Base-by-base conservation (phyloP, 2,329 filamentous ascomycete species). In the Scedosporium aurantiacum region DNA sequence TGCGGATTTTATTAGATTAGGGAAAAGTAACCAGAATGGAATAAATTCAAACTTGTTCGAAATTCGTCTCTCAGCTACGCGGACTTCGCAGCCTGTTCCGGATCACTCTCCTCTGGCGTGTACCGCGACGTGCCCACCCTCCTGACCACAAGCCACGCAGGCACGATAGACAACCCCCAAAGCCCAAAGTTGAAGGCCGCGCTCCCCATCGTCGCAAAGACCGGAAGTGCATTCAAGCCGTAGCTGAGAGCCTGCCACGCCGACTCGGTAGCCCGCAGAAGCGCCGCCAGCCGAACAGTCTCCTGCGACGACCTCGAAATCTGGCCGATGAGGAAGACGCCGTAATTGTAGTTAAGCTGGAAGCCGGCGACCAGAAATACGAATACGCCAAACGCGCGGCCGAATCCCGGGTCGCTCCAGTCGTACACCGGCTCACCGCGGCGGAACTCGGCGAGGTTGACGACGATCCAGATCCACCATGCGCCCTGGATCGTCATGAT, bases 181-280 rank as follows among this genome's bases (percentile, higher is more conserved):
- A 90, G 74, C 0, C 74, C 81, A 68, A 90, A 89, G 67, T 90
- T 90, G 66, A 89, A 74, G 67, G 90, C 90, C 0, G 88, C 78
- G 16, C 78, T 84, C 2, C 86, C 87, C 2, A 88, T 78, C 58
- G 84, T 74, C 1, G 81, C 86, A 69, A 90, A 86, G 4, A 88
- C 69, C 0, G 75, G 73, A 7, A 89, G 65, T 2, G 83, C 85
- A 7, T 80, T 82, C 0, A 90, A 70, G 0, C 87, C 88, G 63
- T 90, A 91, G 67, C 85, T 88, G 16, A 91, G 73, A 5, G 87
- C 87, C 69, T 91, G 88, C 74, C 85, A 87, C 0, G 85, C 88
- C 1, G 85, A 89, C 71, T 91, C 87, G 0, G 85, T 88, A 1
- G 85, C 88, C 61, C 87, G 78, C 2, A 91, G 75, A 12, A 91